Evolutionary conservation across 2,329 filamentous ascomycete genomes (phyloP), one percentile per base, ranked within the genome.

Genomic region (Colletotrichum sp.): DNA sequence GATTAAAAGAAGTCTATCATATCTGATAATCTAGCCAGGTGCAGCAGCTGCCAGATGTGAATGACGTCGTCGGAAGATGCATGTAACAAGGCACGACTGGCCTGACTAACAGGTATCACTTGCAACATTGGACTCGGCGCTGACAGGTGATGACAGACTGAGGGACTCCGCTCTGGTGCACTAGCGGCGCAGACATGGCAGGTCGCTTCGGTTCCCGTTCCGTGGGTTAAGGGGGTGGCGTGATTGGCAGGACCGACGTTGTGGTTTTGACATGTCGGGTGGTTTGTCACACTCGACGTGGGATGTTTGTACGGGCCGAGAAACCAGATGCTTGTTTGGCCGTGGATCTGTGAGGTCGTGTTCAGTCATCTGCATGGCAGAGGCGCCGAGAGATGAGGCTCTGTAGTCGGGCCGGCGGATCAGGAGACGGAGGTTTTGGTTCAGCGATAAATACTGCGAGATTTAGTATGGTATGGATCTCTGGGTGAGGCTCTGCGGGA

Each of bases 1-100:
- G 57, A 64, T 28, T 52, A 36, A 67, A 59, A 77, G 34, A 76
- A 68, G 62, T 68, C 49, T 52, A 69, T 52, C 55, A 76, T 18
- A 26, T 60, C 28, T 67, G 30, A 34, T 44, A 34, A 36, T 24
- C 67, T 36, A 9, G 21, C 28, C 13, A 26, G 18, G n/a, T 15
- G 15, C 4, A 6, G 16, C 21, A 34, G 13, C n/a, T 3, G n/a
- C n/a, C 10, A 52, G n/a, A 52, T 52, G 44, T 26, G 26, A 59
- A 39, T 60, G 67, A 60, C 59, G 32, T 60, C 18, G 26, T 63
- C n/a, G 59, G 15, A 36, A 62, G 39, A 52, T 16, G 26, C 26
- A 49, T 44, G 52, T 18, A 13, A 34, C 13, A 28, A 30, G 36
- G 21, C n/a, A 57, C 32, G 32, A 39, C 32, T 26, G n/a, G n/a